Evolutionary conservation across 148 eudicot genomes (phyloP), one percentile per base, ranked within the genome.

Genomic region (Rhododendron mucronatum): DNA sequence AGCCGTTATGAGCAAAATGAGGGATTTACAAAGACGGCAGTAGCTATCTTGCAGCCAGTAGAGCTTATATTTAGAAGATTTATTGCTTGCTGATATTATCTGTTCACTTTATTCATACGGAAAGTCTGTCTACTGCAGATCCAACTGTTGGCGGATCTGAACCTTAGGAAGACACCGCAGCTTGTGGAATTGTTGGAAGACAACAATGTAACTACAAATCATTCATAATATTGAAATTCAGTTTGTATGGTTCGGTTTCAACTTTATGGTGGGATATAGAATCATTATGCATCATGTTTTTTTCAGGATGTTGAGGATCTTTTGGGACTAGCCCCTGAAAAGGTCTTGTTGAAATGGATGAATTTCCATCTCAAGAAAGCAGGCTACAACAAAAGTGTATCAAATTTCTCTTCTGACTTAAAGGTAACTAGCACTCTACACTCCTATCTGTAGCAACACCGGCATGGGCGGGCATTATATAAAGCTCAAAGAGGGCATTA

Each of bases 101-200:
- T 71, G 76, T 71, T 15, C 39, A 28, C 76, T 71, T 71, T 15
- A 71, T 26, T 67, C 74, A 67, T 59, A 20, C 1, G 74, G 30
- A 11, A 67, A 26, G 35, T 67, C 74, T 85, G 79, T 35, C 28
- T 76, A 37, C 78, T 45, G 81, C 91, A 95, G 98, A 95, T 95
- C 86, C 98, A 95, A 92, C 88, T 95, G 59, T 86, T 95, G 80
- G 92, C 98, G 65, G 92, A 93, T 88, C 93, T 96, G 88, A 91
- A 94, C 80, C 84, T 96, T 53, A 96, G 91, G 94, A 93, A 94
- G 85, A 96, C 98, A 23, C 98, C 98, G 45, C 91, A 94, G 85
- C 96, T 96, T 78, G 93, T 96, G 85, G 98, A 93, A 86, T 84
- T 96, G 92, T 93, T 93, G 88, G 98, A 95, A 53, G 96, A 93